Evolutionary conservation across 2,329 filamentous ascomycete species (phyloP), one percentile per base, ranked within the genome.

Genomic region (Aspergillus tanneri): DNA sequence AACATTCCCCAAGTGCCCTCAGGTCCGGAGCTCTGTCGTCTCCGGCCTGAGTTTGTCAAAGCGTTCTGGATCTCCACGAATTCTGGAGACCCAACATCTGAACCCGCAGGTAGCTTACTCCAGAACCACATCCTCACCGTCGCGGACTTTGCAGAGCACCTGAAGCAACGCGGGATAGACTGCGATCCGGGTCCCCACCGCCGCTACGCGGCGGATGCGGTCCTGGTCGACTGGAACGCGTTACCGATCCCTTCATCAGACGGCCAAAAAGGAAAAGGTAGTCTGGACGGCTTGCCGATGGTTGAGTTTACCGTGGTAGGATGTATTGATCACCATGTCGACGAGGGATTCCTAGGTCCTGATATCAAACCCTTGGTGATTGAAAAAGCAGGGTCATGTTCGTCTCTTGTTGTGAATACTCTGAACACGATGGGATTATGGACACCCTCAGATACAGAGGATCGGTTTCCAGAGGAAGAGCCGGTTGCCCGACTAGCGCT

Each of bases 281-380:
- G 65, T 6, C 61, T 84, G 2, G 73, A 75, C 22, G 65, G 69
- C 0, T 65, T 80, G 12, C 77, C 77, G 38, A 57, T 66, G 4
- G 58, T 66, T 3, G 56, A 60, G 2, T 66, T 73, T 43, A 67
- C 68, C 12, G 73, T 83, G 2, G 59, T 72, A 3, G 81, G 78
- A 4, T 78, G 78, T 37, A 79, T 86, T 46, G 82, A 86, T 59
- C 82, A 86, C 59, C 83, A 85, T 56, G 74, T 77, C 3, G 81
- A 85, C 46, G 82, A 86, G 58, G 52, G 68, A 11, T 76, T 72
- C 46, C 72, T 84, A 2, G 72, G 78, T 0, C 28, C 61, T 0
- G 61, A 54, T 0, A 62, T 64, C 3, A 70, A 78, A 28, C 80
- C 79, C 7, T 69, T 77, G 21, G 66, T 82, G 18, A 76, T 85